Evolutionary conservation across 768 basidiomycete species (phyloP).

Genomic region (Vishniacozyma victoriae): DNA sequence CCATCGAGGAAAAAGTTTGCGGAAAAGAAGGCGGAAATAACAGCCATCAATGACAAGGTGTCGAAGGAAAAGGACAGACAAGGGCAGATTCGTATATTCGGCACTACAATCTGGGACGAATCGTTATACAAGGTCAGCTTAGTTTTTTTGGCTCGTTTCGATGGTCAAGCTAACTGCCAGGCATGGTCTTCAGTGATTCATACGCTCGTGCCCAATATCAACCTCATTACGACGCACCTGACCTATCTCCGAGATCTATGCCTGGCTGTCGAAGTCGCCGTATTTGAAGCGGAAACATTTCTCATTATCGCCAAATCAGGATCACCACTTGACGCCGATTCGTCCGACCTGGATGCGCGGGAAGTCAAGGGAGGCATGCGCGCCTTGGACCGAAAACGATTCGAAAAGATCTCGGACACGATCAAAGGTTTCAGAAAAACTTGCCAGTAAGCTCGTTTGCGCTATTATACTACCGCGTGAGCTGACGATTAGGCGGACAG

Average conservation of each 20-base stretch:
- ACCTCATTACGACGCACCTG: slow-evolving; percentile 80
- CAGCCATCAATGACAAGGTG: slow-evolving; percentile 51
- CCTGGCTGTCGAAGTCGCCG: slow-evolving; percentile 84
- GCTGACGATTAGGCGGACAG: slow-evolving; percentile 18
- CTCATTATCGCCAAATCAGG: slow-evolving; percentile 73
- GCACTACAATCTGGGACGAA: slow-evolving; percentile 96
- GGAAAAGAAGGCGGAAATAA: slow-evolving; percentile 67
- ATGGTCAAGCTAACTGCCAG: slow-evolving; percentile 51
- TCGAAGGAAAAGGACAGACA: slow-evolving; percentile 11
- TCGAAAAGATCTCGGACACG: slow-evolving; percentile 61
- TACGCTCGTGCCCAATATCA: slow-evolving; percentile 88
- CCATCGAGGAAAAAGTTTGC: slow-evolving; percentile 59
- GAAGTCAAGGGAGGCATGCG: slow-evolving; percentile 45
- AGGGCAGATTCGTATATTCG: slow-evolving; percentile 64
- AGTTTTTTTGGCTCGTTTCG: not conserved
- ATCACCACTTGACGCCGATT: slow-evolving; percentile 38
- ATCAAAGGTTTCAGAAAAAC: slow-evolving; percentile 94
- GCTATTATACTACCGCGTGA: too few species aligned
- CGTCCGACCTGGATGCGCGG: slow-evolving; percentile 41
- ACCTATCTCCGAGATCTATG: slow-evolving; percentile 79
- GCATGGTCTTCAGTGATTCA: slow-evolving; percentile 98
- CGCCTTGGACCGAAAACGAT: slow-evolving; percentile 46
- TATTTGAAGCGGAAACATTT: slow-evolving; percentile 96
- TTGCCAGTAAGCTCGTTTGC: slow-evolving; percentile 58
- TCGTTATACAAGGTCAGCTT: slow-evolving; percentile 76